Evolutionary conservation across 2,329 filamentous ascomycete species (phyloP), one percentile per base, ranked within the genome.

Genomic region (Aspergillus candidus): DNA sequence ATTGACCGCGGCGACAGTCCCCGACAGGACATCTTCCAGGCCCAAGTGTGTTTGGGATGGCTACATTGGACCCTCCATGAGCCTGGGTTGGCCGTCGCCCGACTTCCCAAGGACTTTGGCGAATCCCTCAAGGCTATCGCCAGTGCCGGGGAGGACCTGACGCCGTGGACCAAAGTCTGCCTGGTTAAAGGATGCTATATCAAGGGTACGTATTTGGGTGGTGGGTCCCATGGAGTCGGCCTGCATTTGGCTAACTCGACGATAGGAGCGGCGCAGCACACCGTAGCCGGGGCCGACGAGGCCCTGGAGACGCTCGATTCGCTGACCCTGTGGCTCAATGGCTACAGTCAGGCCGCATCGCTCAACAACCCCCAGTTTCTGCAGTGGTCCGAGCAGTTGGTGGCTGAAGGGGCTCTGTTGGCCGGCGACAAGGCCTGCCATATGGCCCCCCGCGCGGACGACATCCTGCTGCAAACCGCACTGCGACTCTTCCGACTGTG

Each of bases 111-210:
- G 46, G 77, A 80, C 51, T 73, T 87, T 40, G 75, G 77, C 37
- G 70, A 74, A 35, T 75, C 78, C 29, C 70, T 79, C 46, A 63
- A 75, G 22, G 69, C 72, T 32, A 63, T 82, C 43, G 74, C 77
- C 37, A 69, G 70, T n/a, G 65, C 71, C n/a, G 72, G 73, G 7
- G 71, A 74, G 35, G 56, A 66, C 17, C 67, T 79, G 11, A 78
- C 79, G 2, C 79, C 83, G 59, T 96, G 88, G 88, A 88, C 88
- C 2, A 83, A 81, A 51, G 84, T 93, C 14, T 94, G 88, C 67
- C 78, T 84, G 22, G 72, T 93, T 43, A 94, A 91, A 65, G 81
- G 82, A 14, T 79, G 82, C 38, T 94, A 88, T 61, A 76, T 94
- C 39, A 84, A 83, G 62, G 87, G 86, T 62, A 83, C 75, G 60